Evolutionary conservation across 2,329 filamentous ascomycete species (phyloP), one percentile per base, ranked within the genome.

Genomic region (Cladophialophora chaetospira): DNA sequence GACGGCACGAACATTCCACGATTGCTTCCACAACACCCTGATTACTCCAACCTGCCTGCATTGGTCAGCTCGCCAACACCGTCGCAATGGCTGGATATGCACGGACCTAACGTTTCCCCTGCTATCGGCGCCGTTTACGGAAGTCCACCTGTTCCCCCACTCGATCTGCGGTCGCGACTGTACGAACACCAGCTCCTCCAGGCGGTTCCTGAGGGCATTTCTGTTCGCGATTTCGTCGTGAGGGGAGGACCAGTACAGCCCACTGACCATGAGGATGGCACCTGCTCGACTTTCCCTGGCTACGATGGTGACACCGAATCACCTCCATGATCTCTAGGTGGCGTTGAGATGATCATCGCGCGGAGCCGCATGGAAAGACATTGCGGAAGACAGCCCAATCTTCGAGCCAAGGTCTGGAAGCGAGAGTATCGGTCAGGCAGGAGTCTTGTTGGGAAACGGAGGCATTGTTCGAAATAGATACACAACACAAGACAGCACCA

Each of bases 391-490:
- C 6, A 43, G 35, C 35, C 21, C 10, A 9, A 11, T 35, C 8
- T 21, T 40, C 6, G n/a, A 15, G 3, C 15, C 6, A 21, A 19
- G 17, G 26, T 26, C n/a, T 45, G 42, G 42, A 28, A 21, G 29
- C 11, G 33, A 43, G 35, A 51, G 8, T 31, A 28, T 43, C 35
- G 31, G 48, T 26, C 48, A 17, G 15, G 36, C 36, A 43, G 48
- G 36, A 51, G 25, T 42, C 31, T 31, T 51, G 48, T 10, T 33
- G 26, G 42, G 23, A 51, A 19, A n/a, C 31, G 35, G 48, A 6
- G 48, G 19, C 21, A 31, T 51, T 38, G 36, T 44, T 44, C 40
- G 49, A 29, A 53, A 33, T 26, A 44, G 26, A 53, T 45, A 53
- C 15, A 45, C 46, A 42, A 17, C 5, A 42, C 25, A 45, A 35